Base-by-base conservation (phyloP, 2,329 filamentous ascomycete species). In the Blastomyces parvus region DNA sequence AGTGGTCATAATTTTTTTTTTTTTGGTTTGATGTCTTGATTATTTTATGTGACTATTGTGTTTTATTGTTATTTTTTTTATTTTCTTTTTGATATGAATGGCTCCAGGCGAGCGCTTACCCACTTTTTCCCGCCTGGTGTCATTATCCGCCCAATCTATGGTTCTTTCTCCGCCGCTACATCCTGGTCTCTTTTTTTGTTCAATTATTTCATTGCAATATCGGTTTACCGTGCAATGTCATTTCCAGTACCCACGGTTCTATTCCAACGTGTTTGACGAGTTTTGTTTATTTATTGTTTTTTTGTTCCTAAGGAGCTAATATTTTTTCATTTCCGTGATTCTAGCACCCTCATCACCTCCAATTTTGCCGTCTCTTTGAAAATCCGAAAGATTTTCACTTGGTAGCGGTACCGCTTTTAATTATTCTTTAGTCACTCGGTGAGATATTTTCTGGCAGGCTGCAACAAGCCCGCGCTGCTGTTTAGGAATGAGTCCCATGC, bases 401-500 rank as follows among this genome's bases (percentile, higher is more conserved):
- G n/a, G 9, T 25, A 17, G 38, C 40, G 30, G 33, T 25, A n/a
- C 38, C 27, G 19, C 7, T 61, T 61, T 58, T 38, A 55, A 46
- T 44, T 60, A 55, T 65, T 58, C 50, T 65, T 64, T 62, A 67
- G 70, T 65, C 68, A 67, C 68, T 70, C 69, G 71, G 72, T 74
- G 69, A 69, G 72, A 50, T 52, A 59, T 52, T 53, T 48, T 27
- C 27, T 33, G 17, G 19, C 22, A 27, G 9, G 58, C 64, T 68
- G 53, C 66, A 68, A 67, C 72, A 73, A 60, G 63, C 66, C 69
- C 67, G 73, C 72, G 68, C 53, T 55, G 62, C 42, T 61, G 65
- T 60, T 63, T 65, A 59, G n/a, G 46, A 63, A 65, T 66, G 66
- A 69, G 68, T 73, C 74, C 36, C 69, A 66, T 73, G 69, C 74